Evolutionary conservation across 139 green algal genomes (phyloP), one percentile per base, ranked within the genome.

Genomic region (Picochlorum costavermella): DNA sequence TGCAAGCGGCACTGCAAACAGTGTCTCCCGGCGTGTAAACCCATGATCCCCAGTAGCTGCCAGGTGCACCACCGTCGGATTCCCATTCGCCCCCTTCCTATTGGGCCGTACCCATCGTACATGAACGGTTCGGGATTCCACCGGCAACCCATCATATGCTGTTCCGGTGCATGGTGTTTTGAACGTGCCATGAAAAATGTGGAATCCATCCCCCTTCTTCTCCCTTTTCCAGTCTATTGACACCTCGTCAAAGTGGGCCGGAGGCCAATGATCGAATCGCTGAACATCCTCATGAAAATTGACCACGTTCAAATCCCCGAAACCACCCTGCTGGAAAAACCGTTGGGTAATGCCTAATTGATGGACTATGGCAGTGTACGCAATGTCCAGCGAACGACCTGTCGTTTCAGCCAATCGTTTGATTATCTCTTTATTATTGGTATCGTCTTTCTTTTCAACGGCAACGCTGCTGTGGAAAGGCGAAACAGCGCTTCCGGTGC

Each of bases 1-100:
- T 20, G 46, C 46, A 48, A 95, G 73, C 0, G 81, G 81, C 14
- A 75, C 62, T 2, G 65, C 79, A 28, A 55, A 11, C 36, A 95
- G 74, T 20, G 71, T 61, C 10, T 85, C 60, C 20, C 87, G 62
- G 6, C 87, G 64, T 1, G 61, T 40, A 58, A 85, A 89, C 4
- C 75, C 73, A 53, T 95, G 88, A 60, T 95, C 88, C 0, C 88
- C 88, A 1, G 88, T 95, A 26, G 78, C 88, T 3, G 88, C 78
- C 40, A 95, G 70, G 67, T 94, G 86, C n/a, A 95, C 31, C n/a
- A 86, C 83, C 46, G 69, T 84, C 14, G 72, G 69, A 6, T 37
- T 63, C 8, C 59, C 50, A 36, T 59, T 20, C 2, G 51, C 56
- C 5, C 36, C 64, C 6, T 56, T 30, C 9, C 33, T 53, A 30